Conservation (phyloP, 1,139 yeast genomes). For the Pichia sp. region DNA sequence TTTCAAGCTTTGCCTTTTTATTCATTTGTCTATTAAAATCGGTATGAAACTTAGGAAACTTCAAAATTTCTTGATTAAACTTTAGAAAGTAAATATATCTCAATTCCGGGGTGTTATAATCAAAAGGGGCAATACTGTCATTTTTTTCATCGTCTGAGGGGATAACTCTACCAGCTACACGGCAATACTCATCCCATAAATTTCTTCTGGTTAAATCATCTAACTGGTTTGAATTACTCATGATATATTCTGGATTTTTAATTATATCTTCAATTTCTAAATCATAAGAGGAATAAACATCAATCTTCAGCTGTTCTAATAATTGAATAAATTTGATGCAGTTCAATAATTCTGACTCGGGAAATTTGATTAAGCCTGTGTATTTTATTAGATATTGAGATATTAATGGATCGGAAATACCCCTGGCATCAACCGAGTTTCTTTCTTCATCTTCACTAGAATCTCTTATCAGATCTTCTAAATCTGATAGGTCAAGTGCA, state of each 20-base stretch:
- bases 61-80: neutral
- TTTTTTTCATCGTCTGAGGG: neutral
- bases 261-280: conserved; percentile 36
- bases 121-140: too few species aligned
- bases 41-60: conserved; percentile 19
- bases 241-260: conserved; percentile 34
- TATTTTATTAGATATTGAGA: neutral
- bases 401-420: neutral
- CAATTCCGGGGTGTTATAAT: conserved; percentile 3
- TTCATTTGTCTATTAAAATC: conserved; percentile 12
- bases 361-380: neutral
- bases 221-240: neutral
- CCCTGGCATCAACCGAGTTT: neutral
- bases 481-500: conserved; percentile 14
- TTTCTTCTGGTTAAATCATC: neutral
- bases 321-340: neutral
- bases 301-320: conserved; percentile 27
- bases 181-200: conserved; percentile 13
- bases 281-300: conserved; percentile 44
- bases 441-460: neutral
- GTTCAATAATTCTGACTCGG: neutral
- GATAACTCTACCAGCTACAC: neutral
- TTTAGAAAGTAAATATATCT: conserved; percentile 7
- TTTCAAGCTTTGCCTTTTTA: neutral
- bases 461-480: conserved; percentile 8